phyloP scores from a whole-genome alignment of 805 yeast species.

The Yamadazyma endophytica region DNA sequence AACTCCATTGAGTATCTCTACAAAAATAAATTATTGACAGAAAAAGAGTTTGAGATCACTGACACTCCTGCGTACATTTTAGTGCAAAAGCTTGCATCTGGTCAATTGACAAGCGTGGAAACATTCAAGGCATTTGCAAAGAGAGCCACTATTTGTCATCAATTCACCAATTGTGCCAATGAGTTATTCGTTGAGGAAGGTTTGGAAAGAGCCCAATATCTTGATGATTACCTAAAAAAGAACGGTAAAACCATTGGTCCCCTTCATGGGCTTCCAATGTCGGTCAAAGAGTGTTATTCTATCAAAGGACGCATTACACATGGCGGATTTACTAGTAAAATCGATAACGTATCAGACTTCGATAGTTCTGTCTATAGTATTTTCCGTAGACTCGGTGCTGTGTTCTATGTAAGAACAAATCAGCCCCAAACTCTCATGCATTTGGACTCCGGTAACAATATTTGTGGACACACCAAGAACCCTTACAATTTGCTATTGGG shows the following conservation, averaged over 20 bases:
- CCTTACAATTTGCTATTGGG: slow-evolving; percentile 33
- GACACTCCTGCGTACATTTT: slow-evolving; percentile 28
- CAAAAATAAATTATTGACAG: slow-evolving; percentile 30
- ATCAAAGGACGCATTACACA: slow-evolving; percentile 29
- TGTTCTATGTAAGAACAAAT: slow-evolving; percentile 35
- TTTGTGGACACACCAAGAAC: slow-evolving; percentile 27
- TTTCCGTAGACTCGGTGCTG: slow-evolving; percentile 34
- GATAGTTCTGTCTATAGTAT: slow-evolving; percentile 28
- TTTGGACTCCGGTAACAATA: slow-evolving; percentile 33
- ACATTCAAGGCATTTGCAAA: slow-evolving; percentile 40
- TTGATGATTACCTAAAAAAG: slow-evolving; percentile 47
- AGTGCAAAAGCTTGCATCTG: slow-evolving; percentile 24
- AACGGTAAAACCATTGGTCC: slow-evolving; percentile 53
- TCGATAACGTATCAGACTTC: slow-evolving; percentile 23
- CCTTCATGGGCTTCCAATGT: slow-evolving; percentile 60
- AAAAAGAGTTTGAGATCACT: slow-evolving; percentile 33
- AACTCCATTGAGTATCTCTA: slow-evolving; percentile 34
- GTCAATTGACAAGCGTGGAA: slow-evolving; percentile 31
- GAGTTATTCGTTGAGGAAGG: slow-evolving; percentile 53
- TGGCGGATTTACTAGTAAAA: slow-evolving; percentile 32
- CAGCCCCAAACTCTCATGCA: slow-evolving; percentile 42
- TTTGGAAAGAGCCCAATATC: slow-evolving; percentile 45
- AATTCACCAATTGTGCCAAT: slow-evolving; percentile 36
- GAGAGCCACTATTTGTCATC: slow-evolving; percentile 38
- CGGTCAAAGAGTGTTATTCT: slow-evolving; percentile 46